Evolutionary conservation across 768 basidiomycete genomes (phyloP).

Genomic region (Dentipellis sp.): DNA sequence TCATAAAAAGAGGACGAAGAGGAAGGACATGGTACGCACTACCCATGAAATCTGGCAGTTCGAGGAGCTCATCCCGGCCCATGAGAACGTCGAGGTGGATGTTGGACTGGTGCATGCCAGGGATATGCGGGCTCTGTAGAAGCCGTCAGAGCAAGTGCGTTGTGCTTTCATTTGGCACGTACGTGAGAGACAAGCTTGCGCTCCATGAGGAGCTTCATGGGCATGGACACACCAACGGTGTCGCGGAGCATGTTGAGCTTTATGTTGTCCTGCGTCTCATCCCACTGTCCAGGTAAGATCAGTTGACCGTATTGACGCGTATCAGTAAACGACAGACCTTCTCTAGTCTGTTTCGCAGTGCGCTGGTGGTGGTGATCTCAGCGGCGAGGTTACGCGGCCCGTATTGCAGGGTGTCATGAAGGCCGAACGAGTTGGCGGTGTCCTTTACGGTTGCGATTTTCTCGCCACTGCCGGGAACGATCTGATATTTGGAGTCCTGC

Average conservation of each 20-base stretch:
- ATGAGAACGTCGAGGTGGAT: conserved; percentile 87
- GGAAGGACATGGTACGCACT: conserved; percentile 32
- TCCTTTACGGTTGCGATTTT: conserved; percentile 59
- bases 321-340: conserved; percentile 41
- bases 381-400: conserved; percentile 77
- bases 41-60: conserved; percentile 70
- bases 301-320: neutral
- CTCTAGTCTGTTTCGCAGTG: conserved; percentile 63
- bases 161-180: conserved; percentile 20
- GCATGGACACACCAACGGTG: conserved; percentile 79
- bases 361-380: conserved; percentile 53
- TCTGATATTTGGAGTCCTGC: conserved; percentile 44
- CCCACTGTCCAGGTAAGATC: conserved; percentile 55
- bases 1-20: neutral
- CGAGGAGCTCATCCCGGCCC: conserved; percentile 83
- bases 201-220: conserved; percentile 90
- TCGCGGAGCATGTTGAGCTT: conserved; percentile 80
- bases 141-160: neutral
- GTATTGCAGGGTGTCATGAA: conserved; percentile 83
- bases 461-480: conserved; percentile 46
- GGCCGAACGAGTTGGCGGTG: conserved; percentile 66
- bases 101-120: conserved; percentile 60
- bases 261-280: conserved; percentile 82
- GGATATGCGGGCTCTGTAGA: conserved; percentile 55
- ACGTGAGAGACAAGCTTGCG: conserved; percentile 76